phyloP scores from a whole-genome alignment of 345 rosid species.

The Gossypium arboreum region DNA sequence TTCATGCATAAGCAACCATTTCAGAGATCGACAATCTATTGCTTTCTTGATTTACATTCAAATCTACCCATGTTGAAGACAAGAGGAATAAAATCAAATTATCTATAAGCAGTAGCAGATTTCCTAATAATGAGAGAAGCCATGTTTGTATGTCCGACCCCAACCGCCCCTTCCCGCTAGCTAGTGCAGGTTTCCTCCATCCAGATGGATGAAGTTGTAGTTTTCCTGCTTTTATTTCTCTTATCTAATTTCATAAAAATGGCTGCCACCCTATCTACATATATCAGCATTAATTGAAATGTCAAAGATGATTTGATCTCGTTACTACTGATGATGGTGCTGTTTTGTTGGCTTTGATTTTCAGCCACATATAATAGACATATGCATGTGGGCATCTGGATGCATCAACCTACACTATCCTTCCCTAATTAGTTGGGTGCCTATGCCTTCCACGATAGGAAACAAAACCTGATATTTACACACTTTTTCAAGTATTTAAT shows the following conservation, averaged over 20 bases:
- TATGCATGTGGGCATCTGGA: neutral
- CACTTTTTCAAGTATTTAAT: neutral
- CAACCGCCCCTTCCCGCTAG: no score
- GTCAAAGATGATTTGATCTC: neutral
- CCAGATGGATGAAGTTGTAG: neutral
- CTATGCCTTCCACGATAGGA: neutral
- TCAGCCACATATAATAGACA: neutral
- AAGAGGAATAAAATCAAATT: conserved; percentile 8
- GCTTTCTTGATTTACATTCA: conserved; percentile 3
- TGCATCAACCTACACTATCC: neutral
- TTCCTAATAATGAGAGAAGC: neutral
- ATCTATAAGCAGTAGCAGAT: neutral
- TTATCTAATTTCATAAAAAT: neutral
- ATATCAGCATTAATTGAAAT: neutral
- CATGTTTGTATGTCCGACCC: neutral
- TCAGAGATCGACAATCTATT: neutral
- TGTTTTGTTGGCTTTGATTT: conserved; percentile 6
- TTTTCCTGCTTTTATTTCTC: neutral
- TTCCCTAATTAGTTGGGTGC: neutral
- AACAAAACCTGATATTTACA: neutral
- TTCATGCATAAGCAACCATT: conserved; percentile 5
- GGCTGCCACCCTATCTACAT: neutral
- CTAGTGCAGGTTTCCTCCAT: neutral
- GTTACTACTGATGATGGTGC: neutral
- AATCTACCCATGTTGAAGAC: conserved; percentile 16